phyloP scores from a whole-genome alignment of 1,284 basidiomycete species.

The Cystobasidiaceae sp. region DNA sequence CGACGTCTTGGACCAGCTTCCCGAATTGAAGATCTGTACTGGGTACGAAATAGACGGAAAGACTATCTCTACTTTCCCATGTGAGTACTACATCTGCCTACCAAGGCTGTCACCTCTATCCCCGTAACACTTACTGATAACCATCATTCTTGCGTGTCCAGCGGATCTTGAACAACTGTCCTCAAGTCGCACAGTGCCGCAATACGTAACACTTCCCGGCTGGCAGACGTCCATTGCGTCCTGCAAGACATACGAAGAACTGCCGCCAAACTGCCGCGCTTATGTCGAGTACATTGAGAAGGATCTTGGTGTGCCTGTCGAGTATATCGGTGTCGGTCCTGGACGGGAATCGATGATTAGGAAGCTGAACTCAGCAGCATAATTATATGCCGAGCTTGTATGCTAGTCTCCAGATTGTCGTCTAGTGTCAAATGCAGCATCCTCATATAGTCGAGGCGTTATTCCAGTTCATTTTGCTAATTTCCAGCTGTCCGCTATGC shows the following conservation, averaged over 20 bases:
- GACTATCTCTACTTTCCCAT: conserved; percentile 80
- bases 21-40: conserved; percentile 83
- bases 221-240: conserved; percentile 80
- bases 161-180: conserved; percentile 80
- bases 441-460: too few species aligned
- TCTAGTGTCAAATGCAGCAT: too few species aligned
- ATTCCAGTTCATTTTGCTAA: too few species aligned
- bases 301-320: conserved; percentile 70
- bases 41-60: conserved; percentile 74
- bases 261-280: conserved; percentile 78
- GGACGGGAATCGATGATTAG: conserved; percentile 73
- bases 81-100: conserved; percentile 34
- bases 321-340: conserved; percentile 89
- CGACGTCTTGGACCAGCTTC: conserved; percentile 79
- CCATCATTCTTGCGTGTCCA: conserved; percentile 40
- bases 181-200: conserved; percentile 34
- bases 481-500: too few species aligned
- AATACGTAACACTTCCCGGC: conserved; percentile 84
- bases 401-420: neutral
- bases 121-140: neutral
- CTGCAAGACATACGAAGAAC: conserved; percentile 62
- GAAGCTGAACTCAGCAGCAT: neutral
- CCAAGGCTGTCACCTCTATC: too few species aligned
- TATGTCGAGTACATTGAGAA: conserved; percentile 87
- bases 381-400: neutral